Percentiles rank a stretch among this genome's conserved stretches.
Evolutionary conservation across 2,329 filamentous ascomycete genomes (phyloP).

Genomic region (Huntiella savannae): DNA sequence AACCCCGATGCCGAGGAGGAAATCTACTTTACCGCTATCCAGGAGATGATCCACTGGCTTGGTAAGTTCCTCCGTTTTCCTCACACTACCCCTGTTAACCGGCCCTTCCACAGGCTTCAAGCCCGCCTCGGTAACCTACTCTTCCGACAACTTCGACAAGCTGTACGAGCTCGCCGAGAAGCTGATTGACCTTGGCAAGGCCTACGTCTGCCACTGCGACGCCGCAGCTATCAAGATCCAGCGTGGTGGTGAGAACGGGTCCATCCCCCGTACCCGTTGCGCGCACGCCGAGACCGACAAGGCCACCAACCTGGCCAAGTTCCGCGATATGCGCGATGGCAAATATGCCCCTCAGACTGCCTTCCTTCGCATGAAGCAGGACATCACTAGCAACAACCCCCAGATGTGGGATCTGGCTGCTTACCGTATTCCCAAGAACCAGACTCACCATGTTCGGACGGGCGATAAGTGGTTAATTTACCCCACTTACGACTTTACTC

Average conservation of each 20-base stretch:
- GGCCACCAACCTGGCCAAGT: constrained; percentile 63
- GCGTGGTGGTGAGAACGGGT: constrained; percentile 55
- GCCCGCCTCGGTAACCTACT: constrained; percentile 63
- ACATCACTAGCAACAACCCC: constrained; percentile 65
- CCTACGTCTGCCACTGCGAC: constrained; percentile 77
- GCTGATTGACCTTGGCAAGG: constrained; percentile 49
- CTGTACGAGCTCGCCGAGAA: constrained; percentile 81
- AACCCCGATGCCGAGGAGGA: constrained; percentile 90
- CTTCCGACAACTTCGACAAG: constrained; percentile 74
- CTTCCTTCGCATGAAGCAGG: constrained; percentile 83
- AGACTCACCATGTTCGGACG: constrained; percentile 56
- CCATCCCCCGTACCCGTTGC: constrained; percentile 58
- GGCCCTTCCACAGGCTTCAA: constrained; percentile 34
- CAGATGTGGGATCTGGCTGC: constrained; percentile 95
- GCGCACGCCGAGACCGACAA: constrained; percentile 55
- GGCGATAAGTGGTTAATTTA: constrained; percentile 80
- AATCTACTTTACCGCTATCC: constrained; percentile 72
- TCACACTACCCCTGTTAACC: neutral
- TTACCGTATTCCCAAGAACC: constrained; percentile 62
- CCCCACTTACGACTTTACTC: constrained; percentile 83
- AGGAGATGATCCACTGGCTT: constrained; percentile 74
- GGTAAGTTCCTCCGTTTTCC: constrained; percentile 20
- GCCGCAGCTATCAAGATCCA: constrained; percentile 72
- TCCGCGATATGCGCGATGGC: constrained; percentile 77
- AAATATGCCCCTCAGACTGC: constrained; percentile 74